Evolutionary conservation across 2,329 filamentous ascomycete species (phyloP), one percentile per base, ranked within the genome.

Genomic region (Alternaria sp.): DNA sequence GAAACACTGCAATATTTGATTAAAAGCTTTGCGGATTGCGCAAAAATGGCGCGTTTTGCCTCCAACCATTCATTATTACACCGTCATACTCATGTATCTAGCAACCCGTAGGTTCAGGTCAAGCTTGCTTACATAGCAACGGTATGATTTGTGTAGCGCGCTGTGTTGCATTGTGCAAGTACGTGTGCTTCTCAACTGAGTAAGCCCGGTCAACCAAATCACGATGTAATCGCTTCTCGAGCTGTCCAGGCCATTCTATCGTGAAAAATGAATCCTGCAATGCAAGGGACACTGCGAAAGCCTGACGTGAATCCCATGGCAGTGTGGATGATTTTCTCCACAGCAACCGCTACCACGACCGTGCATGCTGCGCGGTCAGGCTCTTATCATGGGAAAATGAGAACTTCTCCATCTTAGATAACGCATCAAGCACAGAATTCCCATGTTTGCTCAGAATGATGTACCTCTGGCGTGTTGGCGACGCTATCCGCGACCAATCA

Each of bases 381-480:
- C 1, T n/a, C 19, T n/a, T 4, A n/a, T 52, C 36, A 53, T 53
- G 47, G 59, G 3, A 50, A 58, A 58, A 15, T 32, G 4, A 17
- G 5, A 23, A 17, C 15, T 49, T 62, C 32, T 12, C 28, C 56
- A 59, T 62, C 15, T 47, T 11, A n/a, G 11, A 47, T 49, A 4
- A 21, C 12, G 15, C 17, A 32, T 5, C 15, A 25, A 13, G 4
- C 23, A 10, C 10, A 10, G 2, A 7, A 59, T 55, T 40, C 15
- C 44, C 6, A 55, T 59, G 50, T 59, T 62, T 5, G 10, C 43
- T 62, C 56, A 62, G 44, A 17, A 62, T 62, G 60, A 59, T 53
- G 49, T 30, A 49, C 25, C 19, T 46, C 19, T 59, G 44, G 19
- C 44, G 60, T 55, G 30, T 47, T 47, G 40, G 49, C 28, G 21